Base-by-base conservation (phyloP, 345 rosid species). In the Excoecaria agallocha region DNA sequence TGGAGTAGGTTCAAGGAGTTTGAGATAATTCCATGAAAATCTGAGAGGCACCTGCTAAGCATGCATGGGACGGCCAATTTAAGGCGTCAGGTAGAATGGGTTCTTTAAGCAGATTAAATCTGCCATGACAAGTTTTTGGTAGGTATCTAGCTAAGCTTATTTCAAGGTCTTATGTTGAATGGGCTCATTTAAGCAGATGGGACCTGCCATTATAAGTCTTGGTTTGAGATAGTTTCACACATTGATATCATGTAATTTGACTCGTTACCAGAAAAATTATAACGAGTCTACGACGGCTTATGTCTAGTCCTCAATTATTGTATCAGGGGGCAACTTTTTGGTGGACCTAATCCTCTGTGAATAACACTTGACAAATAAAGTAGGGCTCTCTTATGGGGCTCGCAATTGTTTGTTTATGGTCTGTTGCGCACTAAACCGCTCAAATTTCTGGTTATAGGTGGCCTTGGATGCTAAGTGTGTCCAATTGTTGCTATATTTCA, bases 331-430 rank as follows among this genome's bases (percentile, higher is more conserved):
- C 43, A 25, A 41, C n/a, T 41, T 39, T 64, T 64, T 10, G 30
- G 25, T 41, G 22, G 49, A n/a, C 16, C 25, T 39, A 3, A 19
- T 41, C 25, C 22, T 9, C 68, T 3, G 13, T 41, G 30, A 41
- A 20, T 50, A 8, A 58, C 35, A 58, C 62, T 58, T 30, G 0
- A 58, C 38, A 58, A 58, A 58, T 58, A 35, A 24, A 16, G 38
- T 58, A 25, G 63, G 64, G 35, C 17, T 60, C 64, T 60, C 19
- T 35, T 13, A 30, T 60, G 64, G 41, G 48, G 68, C 68, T 64
- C 15, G 41, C 68, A 64, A 12, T 64, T 8, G 25, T 19, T 64
- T 41, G 30, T 39, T 6, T 15, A 6, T 64, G 22, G 50, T 12
- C 12, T 4, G 4, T 41, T 20, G 5, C 41, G 68, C 50, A 39